Evolutionary conservation across 371 early-diverging fungal species (phyloP).

Genomic region (Haplosporangium sp.): DNA sequence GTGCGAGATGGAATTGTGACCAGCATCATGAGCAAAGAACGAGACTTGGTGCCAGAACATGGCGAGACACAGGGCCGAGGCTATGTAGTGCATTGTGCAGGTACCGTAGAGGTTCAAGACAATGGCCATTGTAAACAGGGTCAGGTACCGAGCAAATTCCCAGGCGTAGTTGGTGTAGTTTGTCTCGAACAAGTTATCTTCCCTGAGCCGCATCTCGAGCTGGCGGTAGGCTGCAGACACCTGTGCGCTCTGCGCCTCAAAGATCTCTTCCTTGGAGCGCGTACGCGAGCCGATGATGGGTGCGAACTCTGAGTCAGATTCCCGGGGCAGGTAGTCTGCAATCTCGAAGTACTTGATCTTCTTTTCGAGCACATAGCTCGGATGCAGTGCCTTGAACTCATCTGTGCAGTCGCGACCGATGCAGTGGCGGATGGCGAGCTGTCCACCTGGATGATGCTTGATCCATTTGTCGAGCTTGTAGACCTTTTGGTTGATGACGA

Average conservation of each 20-base stretch:
- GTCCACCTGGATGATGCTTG: constrained; percentile 92
- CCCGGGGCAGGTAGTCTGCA: constrained; percentile 65
- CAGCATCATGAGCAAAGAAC: constrained; percentile 95
- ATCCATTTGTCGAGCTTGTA: constrained; percentile 88
- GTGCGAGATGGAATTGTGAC: constrained; percentile 93
- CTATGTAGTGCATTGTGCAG: constrained; percentile 67
- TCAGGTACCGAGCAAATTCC: constrained; percentile 77
- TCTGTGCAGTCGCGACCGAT: constrained; percentile 94
- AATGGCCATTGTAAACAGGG: constrained; percentile 67
- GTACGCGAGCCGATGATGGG: constrained; percentile 42
- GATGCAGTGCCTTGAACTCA: constrained; percentile 90
- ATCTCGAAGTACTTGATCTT: constrained; percentile 81
- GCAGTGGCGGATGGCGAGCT: constrained; percentile 84
- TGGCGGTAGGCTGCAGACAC: constrained; percentile 64
- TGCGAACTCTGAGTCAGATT: constrained; percentile 51
- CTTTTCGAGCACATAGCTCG: constrained; percentile 79
- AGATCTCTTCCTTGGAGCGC: constrained; percentile 50
- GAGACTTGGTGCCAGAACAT: constrained; percentile 94
- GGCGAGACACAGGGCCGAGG: constrained; percentile 72
- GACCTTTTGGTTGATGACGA: constrained; percentile 83
- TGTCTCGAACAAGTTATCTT: constrained; percentile 77
- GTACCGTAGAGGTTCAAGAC: constrained; percentile 76
- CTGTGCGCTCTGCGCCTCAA: constrained; percentile 33
- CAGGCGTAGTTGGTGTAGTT: constrained; percentile 81
- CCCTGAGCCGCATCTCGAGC: constrained; percentile 72